Conservation (phyloP, 2,329 filamentous ascomycete genomes). For the Phialocephala subalpina region DNA sequence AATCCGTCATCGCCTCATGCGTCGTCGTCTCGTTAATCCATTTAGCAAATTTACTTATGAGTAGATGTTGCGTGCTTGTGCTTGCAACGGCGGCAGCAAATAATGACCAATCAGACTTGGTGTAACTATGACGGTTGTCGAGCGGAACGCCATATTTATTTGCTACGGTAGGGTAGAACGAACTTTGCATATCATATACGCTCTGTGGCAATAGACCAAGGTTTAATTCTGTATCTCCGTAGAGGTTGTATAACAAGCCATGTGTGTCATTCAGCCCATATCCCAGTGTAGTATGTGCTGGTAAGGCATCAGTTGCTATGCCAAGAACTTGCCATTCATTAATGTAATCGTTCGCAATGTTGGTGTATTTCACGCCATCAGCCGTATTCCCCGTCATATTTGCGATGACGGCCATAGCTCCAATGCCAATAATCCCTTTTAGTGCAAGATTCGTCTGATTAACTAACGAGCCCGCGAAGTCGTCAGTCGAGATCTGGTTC, state of each 20-base stretch:
- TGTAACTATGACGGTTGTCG: conserved; percentile 82
- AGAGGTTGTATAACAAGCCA: conserved; percentile 79
- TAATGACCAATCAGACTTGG: conserved; percentile 89
- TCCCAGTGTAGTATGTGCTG: conserved; percentile 76
- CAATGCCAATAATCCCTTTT: conserved; percentile 84
- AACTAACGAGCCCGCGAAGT: conserved; percentile 80
- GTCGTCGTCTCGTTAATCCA: conserved; percentile 81
- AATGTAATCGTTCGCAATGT: conserved; percentile 74
- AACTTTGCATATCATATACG: conserved; percentile 80
- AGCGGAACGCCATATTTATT: conserved; percentile 82
- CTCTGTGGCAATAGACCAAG: conserved; percentile 78
- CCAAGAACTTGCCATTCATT: conserved; percentile 75
- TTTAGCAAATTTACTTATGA: conserved; percentile 72
- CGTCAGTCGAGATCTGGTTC: conserved; percentile 82
- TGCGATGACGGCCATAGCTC: conserved; percentile 79
- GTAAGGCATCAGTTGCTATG: conserved; percentile 69
- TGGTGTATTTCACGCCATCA: conserved; percentile 65
- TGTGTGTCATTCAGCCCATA: conserved; percentile 70
- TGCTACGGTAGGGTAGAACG: conserved; percentile 77
- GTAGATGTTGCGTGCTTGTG: conserved; percentile 65
- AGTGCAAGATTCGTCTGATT: conserved; percentile 85
- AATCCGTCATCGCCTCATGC: conserved; percentile 76
- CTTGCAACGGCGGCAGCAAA: conserved; percentile 75
- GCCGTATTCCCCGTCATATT: conserved; percentile 63
- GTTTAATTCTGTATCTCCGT: conserved; percentile 78